Base-by-base conservation (phyloP, 495 filamentous ascomycete species). In the Melanomma pulvis-pyrius region DNA sequence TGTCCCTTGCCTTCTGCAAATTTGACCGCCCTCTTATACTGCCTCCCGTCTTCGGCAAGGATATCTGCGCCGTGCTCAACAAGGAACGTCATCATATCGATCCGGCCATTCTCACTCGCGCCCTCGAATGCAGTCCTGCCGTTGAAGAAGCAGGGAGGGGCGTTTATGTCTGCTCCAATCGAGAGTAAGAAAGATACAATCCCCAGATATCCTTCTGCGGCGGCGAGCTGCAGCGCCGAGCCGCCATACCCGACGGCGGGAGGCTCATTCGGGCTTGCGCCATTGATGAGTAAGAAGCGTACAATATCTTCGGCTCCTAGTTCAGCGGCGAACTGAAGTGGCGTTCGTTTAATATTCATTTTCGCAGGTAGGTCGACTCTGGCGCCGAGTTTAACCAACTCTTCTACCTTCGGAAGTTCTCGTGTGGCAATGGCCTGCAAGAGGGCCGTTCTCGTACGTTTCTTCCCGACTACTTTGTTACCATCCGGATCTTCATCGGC, bases 121-220 rank as follows among this genome's bases (percentile, higher is more conserved):
- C 11, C 59, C 22, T 61, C 59, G 24, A 61, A 61, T n/a, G 59
- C 59, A 2, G 59, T 61, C 6, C 44, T 19, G 2, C 59, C 59
- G 11, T 52, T 6, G 24, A 15, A 24, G 2, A 30, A 2, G 4
- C 41, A 25, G 6, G 59, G 59, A 2, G 28, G 22, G 6, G 15
- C 11, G 36, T 61, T 61, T 13, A 29, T n/a, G 51, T 61, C 47
- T n/a, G 59, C 59, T 12, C 59, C 59, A 13, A 5, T 7, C 24
- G 50, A 19, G 15, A 61, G 46, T 32, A 61, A 25, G 17, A 61
- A 25, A 19, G 44, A 17, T 29, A 44, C 59, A 15, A 61, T 39
- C 17, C 59, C 59, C 30, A 52, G 44, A 26, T 61, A 39, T 5
- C 59, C 59, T 3, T 25, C 29, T 13, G 49, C 49, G 9, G 59